Conservation (phyloP, 495 filamentous ascomycete species). For the Aspergillus diversus region DNA sequence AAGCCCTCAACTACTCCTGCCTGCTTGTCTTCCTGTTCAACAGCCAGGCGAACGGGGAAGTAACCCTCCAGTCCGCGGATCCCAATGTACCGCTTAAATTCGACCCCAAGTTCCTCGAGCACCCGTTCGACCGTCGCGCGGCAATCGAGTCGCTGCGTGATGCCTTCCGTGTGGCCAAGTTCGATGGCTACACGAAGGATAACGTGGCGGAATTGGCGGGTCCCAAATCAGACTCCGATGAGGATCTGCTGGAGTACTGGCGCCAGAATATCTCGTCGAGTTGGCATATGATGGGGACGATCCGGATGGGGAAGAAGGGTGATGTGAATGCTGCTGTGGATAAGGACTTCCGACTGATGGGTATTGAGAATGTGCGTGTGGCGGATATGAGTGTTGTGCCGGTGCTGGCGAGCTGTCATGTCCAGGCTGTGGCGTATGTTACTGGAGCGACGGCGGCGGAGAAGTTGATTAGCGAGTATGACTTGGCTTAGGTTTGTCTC, state of each 20-base stretch:
- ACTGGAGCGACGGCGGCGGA: conserved; percentile 9
- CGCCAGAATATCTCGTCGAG: conserved; percentile 33
- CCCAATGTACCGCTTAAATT: conserved; percentile 53
- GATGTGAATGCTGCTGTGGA: conserved; percentile 59
- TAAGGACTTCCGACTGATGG: conserved; percentile 55
- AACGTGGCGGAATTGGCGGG: conserved; percentile 37
- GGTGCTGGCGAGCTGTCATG: conserved; percentile 51
- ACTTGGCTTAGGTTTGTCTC: not conserved
- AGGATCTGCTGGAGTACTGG: conserved; percentile 55
- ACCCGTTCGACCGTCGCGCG: conserved; percentile 57
- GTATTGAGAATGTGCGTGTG: conserved; percentile 58
- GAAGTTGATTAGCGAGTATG: conserved; percentile 18
- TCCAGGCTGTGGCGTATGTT: conserved; percentile 37
- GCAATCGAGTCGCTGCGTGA: conserved; percentile 57
- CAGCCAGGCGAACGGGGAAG: conserved; percentile 46
- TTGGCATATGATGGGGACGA: conserved; percentile 63
- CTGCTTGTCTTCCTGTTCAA: conserved; percentile 2
- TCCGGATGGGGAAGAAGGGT: conserved; percentile 60
- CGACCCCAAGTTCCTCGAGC: conserved; percentile 56
- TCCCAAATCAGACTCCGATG: conserved; percentile 52
- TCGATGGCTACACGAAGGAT: conserved; percentile 31
- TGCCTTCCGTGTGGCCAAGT: conserved; percentile 35
- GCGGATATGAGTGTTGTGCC: conserved; percentile 70
- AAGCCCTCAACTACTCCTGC: conserved; percentile 1
- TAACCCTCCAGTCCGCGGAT: conserved; percentile 56